A percentile compares a stretch with the other conserved stretches of the same genome.
phyloP scores from a whole-genome alignment of 2,329 filamentous ascomycete genomes.

The Fusarium equiseti region DNA sequence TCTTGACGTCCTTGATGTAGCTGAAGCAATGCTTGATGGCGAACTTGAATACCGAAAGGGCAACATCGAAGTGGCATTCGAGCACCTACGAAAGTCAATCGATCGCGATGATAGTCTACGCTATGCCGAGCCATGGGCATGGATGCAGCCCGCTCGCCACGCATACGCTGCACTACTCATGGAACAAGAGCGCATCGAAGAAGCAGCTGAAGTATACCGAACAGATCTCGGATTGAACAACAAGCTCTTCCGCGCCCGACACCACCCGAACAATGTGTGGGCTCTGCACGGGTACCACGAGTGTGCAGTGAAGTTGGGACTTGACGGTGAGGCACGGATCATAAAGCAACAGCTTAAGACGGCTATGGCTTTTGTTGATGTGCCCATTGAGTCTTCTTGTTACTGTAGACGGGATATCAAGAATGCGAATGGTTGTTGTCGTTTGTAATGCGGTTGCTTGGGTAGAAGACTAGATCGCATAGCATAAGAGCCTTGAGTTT shows the following conservation, averaged over 20 bases:
- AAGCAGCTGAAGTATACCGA: conserved; percentile 67
- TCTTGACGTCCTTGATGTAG: conserved; percentile 70
- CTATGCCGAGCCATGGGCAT: conserved; percentile 80
- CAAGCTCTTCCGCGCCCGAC: conserved; percentile 69
- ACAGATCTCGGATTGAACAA: conserved; percentile 70
- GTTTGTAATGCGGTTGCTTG: not conserved
- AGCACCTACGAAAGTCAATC: conserved; percentile 66
- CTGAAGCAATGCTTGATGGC: conserved; percentile 74
- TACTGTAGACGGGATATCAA: conserved; percentile 41
- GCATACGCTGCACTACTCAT: conserved; percentile 75
- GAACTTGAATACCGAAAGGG: conserved; percentile 76
- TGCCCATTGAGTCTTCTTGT: conserved; percentile 59
- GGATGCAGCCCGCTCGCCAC: conserved; percentile 79
- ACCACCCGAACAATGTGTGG: conserved; percentile 80
- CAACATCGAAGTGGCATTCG: conserved; percentile 69
- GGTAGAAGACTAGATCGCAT: not conserved
- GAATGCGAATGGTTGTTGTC: conserved; percentile 18
- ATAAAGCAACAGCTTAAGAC: conserved; percentile 60
- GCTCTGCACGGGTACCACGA: conserved; percentile 78
- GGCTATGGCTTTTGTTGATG: conserved; percentile 69
- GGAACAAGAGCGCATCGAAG: conserved; percentile 69
- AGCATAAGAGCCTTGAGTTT: not conserved
- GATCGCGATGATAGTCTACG: conserved; percentile 70
- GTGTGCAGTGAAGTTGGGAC: conserved; percentile 67
- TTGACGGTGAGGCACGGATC: conserved; percentile 53